Evolutionary conservation across 768 basidiomycete species (phyloP), one percentile per base, ranked within the genome.

Genomic region (Boletus pseudopeckii): DNA sequence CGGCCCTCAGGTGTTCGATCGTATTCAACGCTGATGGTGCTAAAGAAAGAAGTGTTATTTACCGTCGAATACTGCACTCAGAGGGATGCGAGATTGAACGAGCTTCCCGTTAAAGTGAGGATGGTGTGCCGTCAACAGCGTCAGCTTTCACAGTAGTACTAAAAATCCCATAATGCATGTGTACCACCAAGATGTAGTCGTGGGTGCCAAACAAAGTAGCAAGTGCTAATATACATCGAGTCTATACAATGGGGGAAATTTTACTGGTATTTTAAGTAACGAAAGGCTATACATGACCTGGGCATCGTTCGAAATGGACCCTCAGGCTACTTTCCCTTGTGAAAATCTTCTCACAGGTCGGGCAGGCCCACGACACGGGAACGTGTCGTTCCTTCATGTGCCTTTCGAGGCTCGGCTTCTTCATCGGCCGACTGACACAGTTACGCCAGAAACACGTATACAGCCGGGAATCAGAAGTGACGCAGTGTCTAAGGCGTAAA

Each of bases 331-430:
- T 5, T 22, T 20, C 28, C 32, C 55, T 57, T 2, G 56, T 57
- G n/a, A 57, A 56, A 3, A 15, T 24, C 30, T 13, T 39, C 5
- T n/a, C 6, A 26, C 56, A 57, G n/a, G 43, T 37, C 8, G 56
- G 48, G 26, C 56, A 57, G 7, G 44, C 33, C 33, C 33, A 45
- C 13, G 37, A 46, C 14, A 57, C 33, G 1, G 38, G 48, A 2
- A 30, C 5, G 6, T 57, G 56, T 5, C 18, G 33, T 15, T 57
- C 56, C 18, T 30, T 45, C 4, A 45, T 8, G 9, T 58, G 55
- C 11, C 55, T 44, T 39, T 34, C 43, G 9, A 56, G 55, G 20
- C 45, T 57, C 18, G 55, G 43, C 32, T 38, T 50, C 37, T 3
- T 20, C 55, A 58, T 56, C 1, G 24, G 2, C 13, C 0, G 14